phyloP scores from a whole-genome alignment of 2,329 filamentous ascomycete species.

The Plenodomus lindquistii region DNA sequence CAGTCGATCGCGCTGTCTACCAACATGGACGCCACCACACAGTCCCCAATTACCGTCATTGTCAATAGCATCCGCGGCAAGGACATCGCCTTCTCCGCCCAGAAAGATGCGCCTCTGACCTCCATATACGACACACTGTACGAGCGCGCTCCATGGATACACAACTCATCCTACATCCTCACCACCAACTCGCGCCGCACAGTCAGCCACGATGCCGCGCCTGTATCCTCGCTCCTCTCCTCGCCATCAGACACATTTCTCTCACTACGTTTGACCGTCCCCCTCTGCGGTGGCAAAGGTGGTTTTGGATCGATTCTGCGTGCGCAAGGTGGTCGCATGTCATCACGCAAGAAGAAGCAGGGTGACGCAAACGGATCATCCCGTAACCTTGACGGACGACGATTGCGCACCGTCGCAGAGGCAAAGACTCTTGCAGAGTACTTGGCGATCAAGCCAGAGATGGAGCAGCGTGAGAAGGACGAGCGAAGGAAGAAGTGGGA shows the following conservation, averaged over 20 bases:
- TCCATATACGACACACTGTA: conserved; percentile 68
- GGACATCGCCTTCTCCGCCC: conserved; percentile 78
- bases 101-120: conserved; percentile 66
- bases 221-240: conserved; percentile 66
- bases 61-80: conserved; percentile 84
- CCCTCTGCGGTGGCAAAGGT: conserved; percentile 90
- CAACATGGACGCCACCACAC: conserved; percentile 29
- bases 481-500: conserved; percentile 83
- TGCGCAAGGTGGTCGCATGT: conserved; percentile 97
- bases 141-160: conserved; percentile 62
- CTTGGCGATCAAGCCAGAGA: conserved; percentile 91
- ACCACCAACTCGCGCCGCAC: conserved; percentile 81
- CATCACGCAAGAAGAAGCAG: conserved; percentile 85
- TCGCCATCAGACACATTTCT: conserved; percentile 68
- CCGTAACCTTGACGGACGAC: conserved; percentile 87
- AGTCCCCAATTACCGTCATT: conserved; percentile 60
- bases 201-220: conserved; percentile 59
- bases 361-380: conserved; percentile 87
- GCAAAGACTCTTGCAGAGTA: conserved; percentile 96
- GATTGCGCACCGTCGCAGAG: conserved; percentile 89
- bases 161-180: conserved; percentile 67
- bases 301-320: conserved; percentile 97
- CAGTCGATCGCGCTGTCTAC: not conserved
- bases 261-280: conserved; percentile 77
- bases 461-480: conserved; percentile 94